Base-by-base conservation (phyloP, 176 grass and related monocot species). In the Juncus effusus region DNA sequence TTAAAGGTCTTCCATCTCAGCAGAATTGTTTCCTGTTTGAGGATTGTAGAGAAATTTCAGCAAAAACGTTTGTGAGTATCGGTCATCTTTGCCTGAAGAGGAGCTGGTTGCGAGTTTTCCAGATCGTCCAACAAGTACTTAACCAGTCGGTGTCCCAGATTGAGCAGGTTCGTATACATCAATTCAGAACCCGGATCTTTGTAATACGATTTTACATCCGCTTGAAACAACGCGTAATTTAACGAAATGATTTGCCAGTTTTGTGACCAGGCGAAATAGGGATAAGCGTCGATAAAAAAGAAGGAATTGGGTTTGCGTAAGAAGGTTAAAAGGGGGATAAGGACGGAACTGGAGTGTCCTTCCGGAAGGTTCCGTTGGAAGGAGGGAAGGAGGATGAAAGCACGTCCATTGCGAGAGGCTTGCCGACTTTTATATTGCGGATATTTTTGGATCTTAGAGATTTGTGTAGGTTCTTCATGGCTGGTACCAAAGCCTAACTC, bases 111-210 rank as follows among this genome's bases (percentile, higher is more conserved):
- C 19, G 19, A 28, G 19, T 28, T 28, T 28, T 80, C 71, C 89
- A 95, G 11, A 82, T 82, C 0, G 82, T 95, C 86, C 82, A 95
- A 86, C 36, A 79, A 82, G 39, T 78, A 82, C 6, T 65, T 56
- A 11, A 80, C 73, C 6, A 75, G 67, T 54, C 85, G 82, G 19
- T 89, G 79, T 74, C 79, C 82, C 54, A 84, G 67, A 65, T 95
- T 81, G 54, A 95, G 60, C 44, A 89, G 82, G 51, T 89, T 95
- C n/a, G 81, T 85, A 56, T 86, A 89, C 2, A 47, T 74, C 59
- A 95, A 60, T 50, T 72, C 15, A 8, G 61, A 80, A 13, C 59
- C 82, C 3, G 82, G 79, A 13, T 95, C 85, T 16, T 80, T 57
- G 73, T 83, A 80, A 47, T 51, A 65, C 12, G 70, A 36, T 79